These are phyloP conservation scores for Russula ochroleuca DNA, from an alignment of 768 basidiomycete species.

Conservation along the genomic window DNA sequence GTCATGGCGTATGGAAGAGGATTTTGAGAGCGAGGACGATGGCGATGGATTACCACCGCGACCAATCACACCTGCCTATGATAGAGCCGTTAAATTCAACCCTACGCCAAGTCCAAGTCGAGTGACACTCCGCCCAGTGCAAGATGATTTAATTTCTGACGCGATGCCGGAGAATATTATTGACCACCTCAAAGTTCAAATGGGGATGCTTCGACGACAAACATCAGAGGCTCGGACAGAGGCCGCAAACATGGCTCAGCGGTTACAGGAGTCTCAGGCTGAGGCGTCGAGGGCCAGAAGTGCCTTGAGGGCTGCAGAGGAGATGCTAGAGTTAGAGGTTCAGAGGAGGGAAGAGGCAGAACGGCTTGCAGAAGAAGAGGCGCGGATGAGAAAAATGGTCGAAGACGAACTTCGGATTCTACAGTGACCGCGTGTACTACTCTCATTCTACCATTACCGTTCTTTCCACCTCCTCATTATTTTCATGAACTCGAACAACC, in stretches of 20 bases:
- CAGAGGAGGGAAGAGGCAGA: constrained; percentile 57
- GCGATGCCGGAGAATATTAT: constrained; percentile 39
- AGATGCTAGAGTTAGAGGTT: constrained; percentile 56
- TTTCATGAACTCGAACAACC: constrained; percentile 28
- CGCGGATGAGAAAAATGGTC: constrained; percentile 42
- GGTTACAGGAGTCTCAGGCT: constrained; percentile 60
- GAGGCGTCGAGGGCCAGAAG: constrained; percentile 55
- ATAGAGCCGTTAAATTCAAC: constrained; percentile 4
- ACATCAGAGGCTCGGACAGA: constrained; percentile 64
- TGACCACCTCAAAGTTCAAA: constrained; percentile 63
- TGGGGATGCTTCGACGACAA: constrained; percentile 58
- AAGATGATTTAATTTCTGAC: constrained; percentile 8
- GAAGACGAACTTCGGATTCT: constrained; percentile 48
- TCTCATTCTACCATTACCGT: neutral
- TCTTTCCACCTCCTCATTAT: neutral
- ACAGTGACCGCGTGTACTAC: constrained; percentile 21
- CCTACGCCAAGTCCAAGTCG: constrained; percentile 13
- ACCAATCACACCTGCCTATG: constrained; percentile 20
- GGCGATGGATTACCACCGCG: constrained; percentile 5
- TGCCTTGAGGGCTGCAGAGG: constrained; percentile 51
- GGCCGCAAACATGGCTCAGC: constrained; percentile 62
- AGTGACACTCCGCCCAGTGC: constrained; percentile 2
- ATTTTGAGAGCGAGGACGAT: constrained; percentile 68
- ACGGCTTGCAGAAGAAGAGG: constrained; percentile 47
- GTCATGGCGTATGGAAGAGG: constrained; percentile 34